Percentiles rank a stretch among this genome's conserved stretches.
Conservation (phyloP, 2,329 filamentous ascomycete species). For the Salinomyces thailandicus region DNA sequence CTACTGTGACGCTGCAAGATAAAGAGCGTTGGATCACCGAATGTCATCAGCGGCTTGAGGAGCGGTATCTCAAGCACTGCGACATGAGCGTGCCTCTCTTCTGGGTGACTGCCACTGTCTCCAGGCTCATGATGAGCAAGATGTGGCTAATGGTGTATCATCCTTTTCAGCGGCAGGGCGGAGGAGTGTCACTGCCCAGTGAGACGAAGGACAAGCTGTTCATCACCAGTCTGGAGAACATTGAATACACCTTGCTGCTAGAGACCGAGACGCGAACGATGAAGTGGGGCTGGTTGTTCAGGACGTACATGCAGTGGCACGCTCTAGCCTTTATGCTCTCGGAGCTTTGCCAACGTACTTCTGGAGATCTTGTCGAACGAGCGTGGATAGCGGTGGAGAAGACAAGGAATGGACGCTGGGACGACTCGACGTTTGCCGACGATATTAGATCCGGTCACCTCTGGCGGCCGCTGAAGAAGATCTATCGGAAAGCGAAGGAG, state of each 20-base stretch:
- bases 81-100: conserved; percentile 50
- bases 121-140: conserved; percentile 64
- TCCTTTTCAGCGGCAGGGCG: conserved; percentile 54
- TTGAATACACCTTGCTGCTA: conserved; percentile 59
- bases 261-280: conserved; percentile 51
- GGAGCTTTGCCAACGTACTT: conserved; percentile 48
- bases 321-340: conserved; percentile 51
- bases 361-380: conserved; percentile 47
- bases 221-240: conserved; percentile 60
- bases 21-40: conserved; percentile 43
- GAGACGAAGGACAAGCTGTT: conserved; percentile 60
- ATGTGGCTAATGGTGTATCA: conserved; percentile 70
- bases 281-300: conserved; percentile 57
- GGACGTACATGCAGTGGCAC: conserved; percentile 56
- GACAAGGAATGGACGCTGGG: conserved; percentile 34
- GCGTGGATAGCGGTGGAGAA: conserved; percentile 50
- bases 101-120: conserved; percentile 59
- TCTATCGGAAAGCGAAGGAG: conserved; percentile 49
- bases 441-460: conserved; percentile 41
- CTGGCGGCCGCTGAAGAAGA: conserved; percentile 52
- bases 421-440: conserved; percentile 20
- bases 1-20: conserved; percentile 34
- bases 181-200: conserved; percentile 46
- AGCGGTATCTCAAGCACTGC: conserved; percentile 40
- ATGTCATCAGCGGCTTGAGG: conserved; percentile 37